These are phyloP conservation scores for Carex myosuroides DNA, from an alignment of 176 grass and related monocot genomes.

Conservation along the genomic window DNA sequence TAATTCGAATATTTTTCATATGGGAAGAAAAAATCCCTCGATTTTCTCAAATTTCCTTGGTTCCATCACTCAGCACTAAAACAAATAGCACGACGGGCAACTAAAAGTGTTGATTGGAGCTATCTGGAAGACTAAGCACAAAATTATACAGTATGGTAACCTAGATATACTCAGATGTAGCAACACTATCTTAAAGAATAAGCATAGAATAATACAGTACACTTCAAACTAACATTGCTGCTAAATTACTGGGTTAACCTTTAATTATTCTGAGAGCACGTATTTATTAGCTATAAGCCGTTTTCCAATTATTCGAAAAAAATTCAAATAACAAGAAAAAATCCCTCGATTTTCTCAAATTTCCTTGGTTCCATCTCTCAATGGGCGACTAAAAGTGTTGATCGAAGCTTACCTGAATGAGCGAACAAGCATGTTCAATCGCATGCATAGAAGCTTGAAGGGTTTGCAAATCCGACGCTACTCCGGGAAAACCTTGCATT, in stretches of 20 bases:
- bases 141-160: too few species aligned
- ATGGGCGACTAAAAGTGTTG: neutral
- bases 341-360: neutral
- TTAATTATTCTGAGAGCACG: neutral
- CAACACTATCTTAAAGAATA: neutral
- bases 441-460: conserved; percentile 80
- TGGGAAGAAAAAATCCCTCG: neutral
- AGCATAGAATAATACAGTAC: neutral
- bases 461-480: conserved; percentile 42
- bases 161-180: neutral
- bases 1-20: neutral
- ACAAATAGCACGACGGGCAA: too few species aligned
- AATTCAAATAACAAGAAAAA: neutral
- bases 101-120: neutral
- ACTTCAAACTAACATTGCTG: neutral
- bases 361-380: neutral
- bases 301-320: neutral
- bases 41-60: neutral
- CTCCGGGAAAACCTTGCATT: conserved; percentile 86
- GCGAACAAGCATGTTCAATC: conserved; percentile 80
- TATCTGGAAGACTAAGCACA: too few species aligned
- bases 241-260: neutral
- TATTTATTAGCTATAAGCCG: neutral
- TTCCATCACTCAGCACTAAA: neutral
- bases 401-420: conserved; percentile 49